Base-by-base conservation (phyloP, 441 rosid species). In the Mallotus japonicus region DNA sequence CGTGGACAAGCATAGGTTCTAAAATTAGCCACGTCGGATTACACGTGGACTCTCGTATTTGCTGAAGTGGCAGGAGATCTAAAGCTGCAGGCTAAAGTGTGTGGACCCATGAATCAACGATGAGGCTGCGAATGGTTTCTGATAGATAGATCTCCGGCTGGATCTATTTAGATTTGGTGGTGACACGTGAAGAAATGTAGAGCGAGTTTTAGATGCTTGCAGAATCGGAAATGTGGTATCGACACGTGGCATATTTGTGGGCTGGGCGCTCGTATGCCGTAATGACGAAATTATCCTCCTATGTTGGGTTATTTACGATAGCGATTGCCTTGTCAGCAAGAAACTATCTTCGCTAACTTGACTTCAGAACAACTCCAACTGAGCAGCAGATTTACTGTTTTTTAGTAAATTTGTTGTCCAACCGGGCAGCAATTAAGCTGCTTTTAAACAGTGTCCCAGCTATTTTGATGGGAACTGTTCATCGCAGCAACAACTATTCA, bases 181-280 rank as follows among this genome's bases (percentile, higher is more conserved):
- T 59, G 37, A 62, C 11, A 62, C 49, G 65, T 62, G 65, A 49
- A 10, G 11, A 15, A 15, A 34, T 34, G 22, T 62, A 22, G 20
- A 6, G 17, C 65, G 46, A 62, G 65, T 37, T 62, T 34, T 34
- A 62, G 65, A 62, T 62, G 65, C 65, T 62, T 34, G 13, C 17
- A 20, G 20, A 6, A 16, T 28, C 13, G 8, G 15, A 16, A 0
- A 5, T 28, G 12, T 16, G 3, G 17, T 13, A 16, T 34, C 40
- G 65, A 62, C 10, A 62, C 22, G 17, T 24, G 40, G 40, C 40
- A 5, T 8, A 0, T 22, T 24, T 54, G 4, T 19, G 16, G 57
- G 57, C n/a, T 5, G 0, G 24, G 28, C 4, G 4, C 0, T 24
- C 7, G 17, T 15, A 22, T 11, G 0, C 28, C 5, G 13, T 59